Evolutionary conservation across 176 grass and related monocot genomes (phyloP).

Genomic region (Bothriochloa decipiens): DNA sequence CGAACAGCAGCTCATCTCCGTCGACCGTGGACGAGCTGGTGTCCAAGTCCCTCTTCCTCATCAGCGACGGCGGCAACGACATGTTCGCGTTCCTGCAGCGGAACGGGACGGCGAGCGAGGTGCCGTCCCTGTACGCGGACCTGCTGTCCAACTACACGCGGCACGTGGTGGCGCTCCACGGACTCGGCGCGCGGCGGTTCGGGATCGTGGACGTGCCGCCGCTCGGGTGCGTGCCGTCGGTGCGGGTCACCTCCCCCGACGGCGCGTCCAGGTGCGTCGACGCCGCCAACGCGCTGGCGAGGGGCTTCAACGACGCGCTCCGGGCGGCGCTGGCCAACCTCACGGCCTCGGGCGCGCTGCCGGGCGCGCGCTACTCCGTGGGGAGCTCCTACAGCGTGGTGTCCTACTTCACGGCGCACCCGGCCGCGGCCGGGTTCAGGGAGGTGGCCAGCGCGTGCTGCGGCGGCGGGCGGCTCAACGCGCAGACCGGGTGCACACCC

Average conservation of each 20-base stretch:
- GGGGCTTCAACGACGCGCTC: slow-evolving; percentile 57
- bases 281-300: slow-evolving; percentile 44
- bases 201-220: slow-evolving; percentile 59
- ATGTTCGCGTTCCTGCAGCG: slow-evolving; percentile 52
- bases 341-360: slow-evolving; percentile 27
- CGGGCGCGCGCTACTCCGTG: slow-evolving; percentile 52
- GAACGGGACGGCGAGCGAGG: slow-evolving; percentile 52
- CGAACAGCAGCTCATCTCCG: background rate
- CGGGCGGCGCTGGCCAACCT: slow-evolving; percentile 26
- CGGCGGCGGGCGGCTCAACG: slow-evolving; percentile 50
- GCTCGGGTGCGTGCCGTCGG: slow-evolving; percentile 59
- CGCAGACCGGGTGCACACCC: slow-evolving; percentile 46
- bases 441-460: slow-evolving; percentile 64
- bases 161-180: slow-evolving; percentile 37
- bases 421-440: slow-evolving; percentile 31
- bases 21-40: slow-evolving; percentile 21
- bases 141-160: slow-evolving; percentile 52
- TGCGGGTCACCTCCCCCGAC: slow-evolving; percentile 14
- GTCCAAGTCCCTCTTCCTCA: slow-evolving; percentile 58
- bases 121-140: slow-evolving; percentile 43
- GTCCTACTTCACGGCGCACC: slow-evolving; percentile 36
- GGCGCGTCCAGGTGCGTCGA: slow-evolving; percentile 48
- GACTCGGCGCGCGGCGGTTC: slow-evolving; percentile 49
- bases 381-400: slow-evolving; percentile 59
- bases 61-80: slow-evolving; percentile 69